Conservation (phyloP, 768 basidiomycete species). For the Mycena belliarum region DNA sequence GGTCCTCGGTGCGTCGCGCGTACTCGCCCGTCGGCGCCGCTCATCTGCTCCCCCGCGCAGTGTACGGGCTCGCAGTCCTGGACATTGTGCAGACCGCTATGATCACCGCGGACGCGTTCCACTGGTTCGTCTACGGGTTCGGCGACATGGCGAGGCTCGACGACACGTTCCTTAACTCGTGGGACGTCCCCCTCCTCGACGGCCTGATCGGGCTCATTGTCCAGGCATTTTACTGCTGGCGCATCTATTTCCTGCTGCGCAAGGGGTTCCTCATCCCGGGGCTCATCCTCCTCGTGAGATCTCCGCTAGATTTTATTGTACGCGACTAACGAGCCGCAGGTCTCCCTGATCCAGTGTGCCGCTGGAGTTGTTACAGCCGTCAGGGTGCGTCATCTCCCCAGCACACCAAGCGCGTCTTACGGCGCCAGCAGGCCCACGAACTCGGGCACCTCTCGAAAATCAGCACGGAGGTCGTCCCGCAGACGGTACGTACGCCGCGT, state of each 20-base stretch:
- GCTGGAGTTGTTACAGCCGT: conserved; percentile 9
- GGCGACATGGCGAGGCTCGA: conserved; percentile 18
- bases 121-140: conserved; percentile 27
- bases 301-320: neutral
- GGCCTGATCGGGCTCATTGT: conserved; percentile 21
- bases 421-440: conserved; percentile 2
- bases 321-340: neutral
- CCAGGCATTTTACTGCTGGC: conserved; percentile 23
- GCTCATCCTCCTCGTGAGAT: conserved; percentile 10
- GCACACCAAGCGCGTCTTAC: no score
- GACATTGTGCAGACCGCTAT: conserved; percentile 21
- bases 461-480: conserved; percentile 7
- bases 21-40: neutral
- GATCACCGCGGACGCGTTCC: conserved; percentile 25
- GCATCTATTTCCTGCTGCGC: conserved; percentile 17
- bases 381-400: no score
- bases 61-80: conserved; percentile 24
- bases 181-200: conserved; percentile 23
- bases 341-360: conserved; percentile 7
- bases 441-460: conserved; percentile 12
- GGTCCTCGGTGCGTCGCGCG: conserved; percentile 2
- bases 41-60: neutral
- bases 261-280: neutral
- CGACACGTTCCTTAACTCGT: conserved; percentile 18
- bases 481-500: conserved; percentile 4